Conservation (phyloP, 2,329 filamentous ascomycete genomes). For the Cephalotrichum gorgonifer region DNA sequence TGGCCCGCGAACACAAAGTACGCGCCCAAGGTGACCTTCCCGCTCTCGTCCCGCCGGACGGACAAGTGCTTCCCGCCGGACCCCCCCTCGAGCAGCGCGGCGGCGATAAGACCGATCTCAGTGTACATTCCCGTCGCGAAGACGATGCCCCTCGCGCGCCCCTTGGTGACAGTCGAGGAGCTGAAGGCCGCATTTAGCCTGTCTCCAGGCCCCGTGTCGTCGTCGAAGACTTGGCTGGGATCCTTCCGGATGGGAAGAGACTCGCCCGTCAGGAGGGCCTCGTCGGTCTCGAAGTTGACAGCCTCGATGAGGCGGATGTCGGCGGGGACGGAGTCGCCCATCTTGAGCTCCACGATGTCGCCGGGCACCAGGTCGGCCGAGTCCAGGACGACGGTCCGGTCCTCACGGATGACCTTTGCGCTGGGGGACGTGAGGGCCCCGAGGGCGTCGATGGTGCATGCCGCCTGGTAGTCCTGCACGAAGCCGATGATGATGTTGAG, state of each 20-base stretch:
- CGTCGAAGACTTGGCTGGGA: constrained; percentile 26
- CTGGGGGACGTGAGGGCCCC: constrained; percentile 23
- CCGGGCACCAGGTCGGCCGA: constrained; percentile 38
- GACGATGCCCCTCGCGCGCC: constrained; percentile 45
- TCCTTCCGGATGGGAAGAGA: constrained; percentile 44
- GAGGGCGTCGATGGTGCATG: constrained; percentile 29
- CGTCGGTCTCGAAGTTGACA: constrained; percentile 55
- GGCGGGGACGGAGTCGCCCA: constrained; percentile 45
- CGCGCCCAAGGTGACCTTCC: constrained; percentile 40
- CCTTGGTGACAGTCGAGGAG: constrained; percentile 46
- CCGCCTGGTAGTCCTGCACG: constrained; percentile 29
- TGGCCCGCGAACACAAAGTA: constrained; percentile 33
- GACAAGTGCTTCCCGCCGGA: constrained; percentile 39
- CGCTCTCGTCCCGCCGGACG: constrained; percentile 36
- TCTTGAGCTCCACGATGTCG: constrained; percentile 37
- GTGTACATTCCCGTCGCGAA: constrained; percentile 51
- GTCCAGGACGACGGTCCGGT: constrained; percentile 19
- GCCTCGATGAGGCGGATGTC: constrained; percentile 42
- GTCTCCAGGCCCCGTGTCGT: constrained; percentile 33
- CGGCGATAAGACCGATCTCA: constrained; percentile 48
- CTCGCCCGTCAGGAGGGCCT: constrained; percentile 50
- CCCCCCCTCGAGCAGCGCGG: constrained; percentile 35
- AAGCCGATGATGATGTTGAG: constrained; percentile 41
- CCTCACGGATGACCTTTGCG: constrained; percentile 25
- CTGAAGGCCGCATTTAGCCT: constrained; percentile 47